Percentiles rank a stretch among this genome's conserved stretches.
Evolutionary conservation across 495 filamentous ascomycete genomes (phyloP).

Genomic region (Penicillium desertorum): DNA sequence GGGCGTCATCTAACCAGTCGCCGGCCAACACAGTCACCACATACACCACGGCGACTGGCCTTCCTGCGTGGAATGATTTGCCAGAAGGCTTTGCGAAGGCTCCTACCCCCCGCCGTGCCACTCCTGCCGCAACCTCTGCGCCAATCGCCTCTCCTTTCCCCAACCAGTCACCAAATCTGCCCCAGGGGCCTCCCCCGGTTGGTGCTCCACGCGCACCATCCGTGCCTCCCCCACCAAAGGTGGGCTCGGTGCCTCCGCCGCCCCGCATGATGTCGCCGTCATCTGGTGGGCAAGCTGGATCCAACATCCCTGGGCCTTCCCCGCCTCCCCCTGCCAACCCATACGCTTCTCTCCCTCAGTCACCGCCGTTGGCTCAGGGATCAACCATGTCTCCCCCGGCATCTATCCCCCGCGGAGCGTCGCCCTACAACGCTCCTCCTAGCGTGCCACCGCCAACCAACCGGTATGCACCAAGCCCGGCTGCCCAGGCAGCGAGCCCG

Average conservation of each 20-base stretch:
- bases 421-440: slow-evolving; percentile 86
- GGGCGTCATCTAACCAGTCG: slow-evolving; percentile 53
- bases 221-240: slow-evolving; percentile 56
- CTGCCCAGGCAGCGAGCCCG: slow-evolving; percentile 51
- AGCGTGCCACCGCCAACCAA: slow-evolving; percentile 70
- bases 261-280: slow-evolving; percentile 57
- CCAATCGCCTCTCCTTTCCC: slow-evolving; percentile 67
- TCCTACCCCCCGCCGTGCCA: slow-evolving; percentile 64
- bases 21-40: slow-evolving; percentile 56
- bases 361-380: slow-evolving; percentile 27
- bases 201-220: slow-evolving; percentile 49
- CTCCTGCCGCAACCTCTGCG: slow-evolving; percentile 59
- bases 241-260: slow-evolving; percentile 47
- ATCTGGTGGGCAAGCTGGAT: slow-evolving; percentile 30
- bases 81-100: slow-evolving; percentile 78
- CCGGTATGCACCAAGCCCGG: slow-evolving; percentile 82
- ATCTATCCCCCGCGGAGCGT: slow-evolving; percentile 70
- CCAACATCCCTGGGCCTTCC: slow-evolving; percentile 50
- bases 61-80: slow-evolving; percentile 90
- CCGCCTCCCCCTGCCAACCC: slow-evolving; percentile 64
- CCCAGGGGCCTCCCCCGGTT: slow-evolving; percentile 47
- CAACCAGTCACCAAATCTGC: slow-evolving; percentile 58
- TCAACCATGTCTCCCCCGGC: slow-evolving; percentile 45
- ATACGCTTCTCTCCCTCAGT: slow-evolving; percentile 60
- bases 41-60: slow-evolving; percentile 67